Evolutionary conservation across 148 eudicot species (phyloP), one percentile per base, ranked within the genome.

Genomic region (Fagopyrum tataricum): DNA sequence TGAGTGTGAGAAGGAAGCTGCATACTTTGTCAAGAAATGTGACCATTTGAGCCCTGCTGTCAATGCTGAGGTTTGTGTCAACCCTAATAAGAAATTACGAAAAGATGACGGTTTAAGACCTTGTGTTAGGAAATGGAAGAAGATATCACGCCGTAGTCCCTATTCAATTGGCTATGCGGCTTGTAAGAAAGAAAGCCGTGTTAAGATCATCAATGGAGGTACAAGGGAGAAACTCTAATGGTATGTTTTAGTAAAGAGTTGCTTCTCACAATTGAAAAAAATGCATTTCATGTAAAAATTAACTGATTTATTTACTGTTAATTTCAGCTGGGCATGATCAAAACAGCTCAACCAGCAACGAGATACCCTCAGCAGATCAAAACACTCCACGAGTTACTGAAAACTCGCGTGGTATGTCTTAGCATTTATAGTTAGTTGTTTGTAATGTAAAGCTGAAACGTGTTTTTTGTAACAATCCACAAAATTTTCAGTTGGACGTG

Each of bases 1-100:
- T 31, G 72, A 64, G 43, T 79, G 81, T 67, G 81, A 79, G 67
- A 67, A 67, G 20, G 82, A 55, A 42, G 56, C 69, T 7, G 76
- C 82, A 14, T 79, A 72, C 61, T 79, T 79, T 79, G 82, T 79
- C 51, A 75, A 26, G 47, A 67, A 72, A 67, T 53, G 72, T 52
- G 59, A 15, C 53, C 46, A 44, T 71, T 6, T 12, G 15, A 61
- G 64, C 17, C 59, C 72, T 62, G 61, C 71, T 14, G 71, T 53
- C 70, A 14, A 75, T 31, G 43, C 24, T 37, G 77, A 64, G 69
- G 21, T 64, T 14, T 64, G 69, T 64, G 9, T 5, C 2, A 14
- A 18, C 69, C 5, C 69, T 39, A 31, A 31, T 31, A 64, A 37
- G 69, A 64, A 64, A 64, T 4, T 37, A 37, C 5, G 44, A 20